Base-by-base conservation (phyloP, 192 early-diverging fungal genomes). In the Backusella westeae region DNA sequence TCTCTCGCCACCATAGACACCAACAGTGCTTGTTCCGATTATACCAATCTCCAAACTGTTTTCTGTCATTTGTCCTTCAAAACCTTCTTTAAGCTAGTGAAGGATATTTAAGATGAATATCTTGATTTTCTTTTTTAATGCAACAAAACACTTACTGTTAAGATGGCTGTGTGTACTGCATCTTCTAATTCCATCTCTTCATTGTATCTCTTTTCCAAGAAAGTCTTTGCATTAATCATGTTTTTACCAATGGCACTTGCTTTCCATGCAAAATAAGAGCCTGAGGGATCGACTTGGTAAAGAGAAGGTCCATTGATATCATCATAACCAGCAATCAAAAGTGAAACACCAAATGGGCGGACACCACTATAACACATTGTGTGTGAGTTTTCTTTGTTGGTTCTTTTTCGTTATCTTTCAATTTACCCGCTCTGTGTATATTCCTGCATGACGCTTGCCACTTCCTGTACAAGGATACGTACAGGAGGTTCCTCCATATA, bases 181-280 rank as follows among this genome's bases (percentile, higher is more conserved):
- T 99, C 98, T 86, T 99, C 98, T 34, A 98, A 89, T 84, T 98
- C 97, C 88, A 99, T 96, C 34, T 91, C 93, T 67, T 94, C 93
- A 46, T 94, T 93, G 79, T 93, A 96, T 83, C 93, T 93, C 90
- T 99, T 99, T 83, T 99, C 97, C 75, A 99, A 83, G 86, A 99
- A 99, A 3, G 96, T 99, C 90, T 99, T 99, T 75, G 98, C 96
- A 84, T 99, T 99, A 74, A 97, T 85, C 97, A 99, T 99, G 86
- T 99, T 98, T 83, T 99, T 99, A 67, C 98, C 98, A 67, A 99
- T 98, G 1, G 97, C 96, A 34, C 94, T 96, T 17, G 97, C 98
- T 86, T 98, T 99, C 98, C 98, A 99, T 21, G 96, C 93, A 85
- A 92, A 99, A 89, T 96, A 99, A 35, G 96, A 96, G 49, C 98